Base-by-base conservation (phyloP, 2,329 filamentous ascomycete genomes). In the Pseudogymnoascus sp. region DNA sequence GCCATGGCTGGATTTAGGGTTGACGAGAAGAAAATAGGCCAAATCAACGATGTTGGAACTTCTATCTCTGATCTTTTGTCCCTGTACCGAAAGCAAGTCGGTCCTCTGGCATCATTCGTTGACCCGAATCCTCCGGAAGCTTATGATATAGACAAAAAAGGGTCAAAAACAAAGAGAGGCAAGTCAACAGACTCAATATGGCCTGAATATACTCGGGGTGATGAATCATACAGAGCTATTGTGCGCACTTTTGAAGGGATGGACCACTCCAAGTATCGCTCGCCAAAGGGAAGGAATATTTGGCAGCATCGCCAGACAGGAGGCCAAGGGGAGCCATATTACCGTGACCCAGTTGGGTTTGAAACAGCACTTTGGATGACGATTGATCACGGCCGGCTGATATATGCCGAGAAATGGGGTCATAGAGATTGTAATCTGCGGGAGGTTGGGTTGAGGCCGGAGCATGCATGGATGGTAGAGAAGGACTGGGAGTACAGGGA, bases 261-360 rank as follows among this genome's bases (percentile, higher is more conserved):
- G 34, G 59, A 61, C 34, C 34, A 37, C 8, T 37, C 59, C 2
- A 61, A 61, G 34, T 39, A 61, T 18, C 37, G 34, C 5, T 42
- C 59, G 68, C 66, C 34, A 66, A 54, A 74, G 54, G 70, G 73
- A 18, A 74, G 81, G 31, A 83, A 84, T 70, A 79, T 76, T 10
- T 85, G 82, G 82, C 81, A 84, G 68, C 70, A 69, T 2, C 76
- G 77, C 31, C 82, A 84, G 68, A 75, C 72, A 4, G 81, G 81
- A 31, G 82, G 82, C 1, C 62, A 76, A 23, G 80, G 79, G 12
- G 82, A 84, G 69, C 81, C 81, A 1, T 84, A 78, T 65, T 80
- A 83, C 70, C 78, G 82, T 65, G 74, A 80, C 61, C 67, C 77
- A 0, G 75, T 75, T 1, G 81, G 80, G 1, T 73, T 82, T 62